Base-by-base conservation (phyloP, 139 green algal genomes). In the Pedinophyceae sp. region DNA sequence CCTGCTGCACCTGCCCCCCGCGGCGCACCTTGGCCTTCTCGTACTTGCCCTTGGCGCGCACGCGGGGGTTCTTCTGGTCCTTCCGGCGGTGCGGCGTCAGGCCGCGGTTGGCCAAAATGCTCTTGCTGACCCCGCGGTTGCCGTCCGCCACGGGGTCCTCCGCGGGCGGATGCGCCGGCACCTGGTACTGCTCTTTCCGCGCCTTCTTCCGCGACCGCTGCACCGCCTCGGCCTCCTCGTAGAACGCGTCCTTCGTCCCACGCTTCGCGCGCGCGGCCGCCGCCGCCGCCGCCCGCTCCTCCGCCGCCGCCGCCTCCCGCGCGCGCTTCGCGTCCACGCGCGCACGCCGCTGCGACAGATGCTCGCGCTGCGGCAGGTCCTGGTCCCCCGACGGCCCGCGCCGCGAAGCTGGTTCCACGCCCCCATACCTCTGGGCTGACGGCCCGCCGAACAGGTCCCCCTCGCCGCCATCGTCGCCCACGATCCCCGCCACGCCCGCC, bases 31-130 rank as follows among this genome's bases (percentile, higher is more conserved):
- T 65, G 15, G 87, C 85, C 55, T 88, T 73, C 27, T 74, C 79
- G 60, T 76, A 94, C 75, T 80, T 84, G 50, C 83, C 69, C 51
- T 83, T 69, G 54, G 74, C 55, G 58, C 82, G 73, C 69, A 82
- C 83, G 60, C 90, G 73, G 18, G 90, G 90, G 73, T 98, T 98
- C 73, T 94, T 95, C 40, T 81, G 68, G 54, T 90, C 84, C 59
- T 91, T 89, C 18, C 70, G 72, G 28, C 89, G 72, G 70, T 97
- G 87, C 5, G 90, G 87, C 10, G 90, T 98, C 23, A 98, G 80
- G 46, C 90, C 90, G 2, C 84, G 66, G 72, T 98, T 98, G 69
- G 86, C 88, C 64, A 93, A 70, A 26, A 98, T 97, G n/a, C 76
- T 61, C 19, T 10, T 23, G 18, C 25, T 71, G 6, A 64, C 39